Conservation (phyloP, 768 basidiomycete genomes). For the Amanita pallidorosea region DNA sequence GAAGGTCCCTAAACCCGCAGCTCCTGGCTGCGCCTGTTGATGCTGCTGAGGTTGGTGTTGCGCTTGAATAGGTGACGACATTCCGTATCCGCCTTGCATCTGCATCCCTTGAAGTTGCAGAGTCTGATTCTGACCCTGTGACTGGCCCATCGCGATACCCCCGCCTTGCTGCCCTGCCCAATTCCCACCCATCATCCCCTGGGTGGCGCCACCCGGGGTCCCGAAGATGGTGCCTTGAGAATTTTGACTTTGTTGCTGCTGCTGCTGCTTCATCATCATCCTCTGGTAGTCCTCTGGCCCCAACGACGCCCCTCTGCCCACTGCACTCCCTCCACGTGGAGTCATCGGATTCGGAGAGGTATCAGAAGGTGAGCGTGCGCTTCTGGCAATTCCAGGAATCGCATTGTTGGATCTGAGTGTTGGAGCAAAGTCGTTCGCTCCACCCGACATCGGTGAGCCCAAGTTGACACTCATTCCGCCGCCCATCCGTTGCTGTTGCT, state of each 20-base stretch:
- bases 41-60: constrained; percentile 6
- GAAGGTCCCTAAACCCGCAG: constrained; percentile 1
- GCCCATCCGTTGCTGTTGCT: constrained; percentile 17
- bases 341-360: constrained; percentile 40
- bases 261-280: constrained; percentile 34
- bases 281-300: constrained; percentile 49
- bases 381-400: constrained; percentile 69
- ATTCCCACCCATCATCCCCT: constrained; percentile 25
- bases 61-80: constrained; percentile 4
- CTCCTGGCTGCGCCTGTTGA: constrained; percentile 9
- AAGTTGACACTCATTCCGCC: constrained; percentile 18
- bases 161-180: constrained; percentile 12
- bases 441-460: constrained; percentile 32
- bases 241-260: constrained; percentile 25
- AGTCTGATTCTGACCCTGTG: constrained; percentile 18
- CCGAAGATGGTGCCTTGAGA: constrained; percentile 4
- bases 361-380: constrained; percentile 68
- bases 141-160: constrained; percentile 10
- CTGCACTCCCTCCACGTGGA: constrained; percentile 30
- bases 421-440: constrained; percentile 26
- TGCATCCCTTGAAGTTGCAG: constrained; percentile 17
- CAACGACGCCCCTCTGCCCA: constrained; percentile 24
- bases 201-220: constrained; percentile 9
- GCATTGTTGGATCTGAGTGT: constrained; percentile 44
- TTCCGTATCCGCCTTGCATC: constrained; percentile 12